Evolutionary conservation across 1,284 basidiomycete species (phyloP), one percentile per base, ranked within the genome.

Genomic region (Macrocystidia cucumis): DNA sequence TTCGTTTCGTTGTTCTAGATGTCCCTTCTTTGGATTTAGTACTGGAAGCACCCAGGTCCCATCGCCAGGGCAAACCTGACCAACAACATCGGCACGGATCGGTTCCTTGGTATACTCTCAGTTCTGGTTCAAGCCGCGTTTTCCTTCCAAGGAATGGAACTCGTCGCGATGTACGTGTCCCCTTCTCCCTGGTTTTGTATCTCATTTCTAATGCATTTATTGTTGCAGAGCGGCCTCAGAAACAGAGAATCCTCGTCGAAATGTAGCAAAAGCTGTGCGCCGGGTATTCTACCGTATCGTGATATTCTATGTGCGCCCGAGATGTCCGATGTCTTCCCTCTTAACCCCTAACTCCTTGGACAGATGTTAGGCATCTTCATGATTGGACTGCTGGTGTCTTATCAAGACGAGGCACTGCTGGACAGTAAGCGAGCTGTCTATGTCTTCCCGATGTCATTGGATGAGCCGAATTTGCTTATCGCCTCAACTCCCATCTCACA

Each of bases 141-240:
- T 67, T 87, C 84, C 2, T 86, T 82, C 67, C 77, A 86, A 51
- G 86, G 83, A 21, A 82, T 89, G 61, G 89, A 92, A 50, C 68
- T 91, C 41, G 80, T 91, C 33, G 82, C 82, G 5, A 75, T 87
- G 66, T 82, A 41, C 55, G 75, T 51, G 50, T 51, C 6, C 44
- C 16, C 12, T 20, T 17, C 16, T 23, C 20, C 32, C 5, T 11
- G 13, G 17, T 14, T 13, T 4, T 14, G 3, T 17, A 6, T 21
- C 11, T 23, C 29, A 5, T 12, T 9, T 5, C 5, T 29, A 25
- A 11, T 40, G n/a, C 11, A 45, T 33, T 13, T 27, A 17, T 7
- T 13, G 11, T 27, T 25, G 24, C 35, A 79, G 77, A 37, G 71
- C 84, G 23, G 86, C 85, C 1, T 82, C 78, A 0, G 83, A 86